A percentile compares a stretch with the other conserved stretches of the same genome.
Conservation (phyloP, 768 basidiomycete genomes). For the Lactarius quietus region DNA sequence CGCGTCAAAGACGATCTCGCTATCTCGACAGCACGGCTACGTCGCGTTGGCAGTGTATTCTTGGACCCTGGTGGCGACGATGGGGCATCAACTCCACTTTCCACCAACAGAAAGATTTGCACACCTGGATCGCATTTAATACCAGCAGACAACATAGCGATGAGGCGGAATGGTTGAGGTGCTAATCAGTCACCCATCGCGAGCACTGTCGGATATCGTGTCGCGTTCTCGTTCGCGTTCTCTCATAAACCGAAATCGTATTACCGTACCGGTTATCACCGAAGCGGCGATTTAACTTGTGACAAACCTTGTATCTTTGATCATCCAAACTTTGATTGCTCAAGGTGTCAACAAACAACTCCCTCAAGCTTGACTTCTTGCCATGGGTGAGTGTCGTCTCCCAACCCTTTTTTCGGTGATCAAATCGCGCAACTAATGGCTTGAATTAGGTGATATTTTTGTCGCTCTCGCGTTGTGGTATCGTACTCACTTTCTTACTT, state of each 20-base stretch:
- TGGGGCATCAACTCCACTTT: neutral
- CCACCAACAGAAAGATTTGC: neutral
- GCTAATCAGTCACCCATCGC: too few relatives aligned
- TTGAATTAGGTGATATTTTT: neutral
- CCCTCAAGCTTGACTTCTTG: conserved; percentile 70
- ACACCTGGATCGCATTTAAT: neutral
- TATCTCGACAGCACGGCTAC: neutral
- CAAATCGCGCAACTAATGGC: neutral
- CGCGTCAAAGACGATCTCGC: neutral
- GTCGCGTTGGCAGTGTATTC: neutral
- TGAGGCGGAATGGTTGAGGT: neutral
- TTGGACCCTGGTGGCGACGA: neutral
- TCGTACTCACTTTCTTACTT: conserved; percentile 1
- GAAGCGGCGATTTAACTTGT: conserved; percentile 16
- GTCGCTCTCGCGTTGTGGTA: neutral
- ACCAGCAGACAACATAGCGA: neutral
- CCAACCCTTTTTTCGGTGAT: conserved; percentile 20
- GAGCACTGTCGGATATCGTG: neutral
- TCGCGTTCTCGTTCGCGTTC: too few relatives aligned
- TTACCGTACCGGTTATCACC: conserved; percentile 12
- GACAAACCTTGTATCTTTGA: conserved; percentile 25
- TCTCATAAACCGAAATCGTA: neutral
- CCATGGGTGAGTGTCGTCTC: conserved; percentile 64
- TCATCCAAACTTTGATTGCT: conserved; percentile 28
- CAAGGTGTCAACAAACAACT: conserved; percentile 30